These are phyloP conservation scores for Hymenoscyphus fructigenus DNA, from an alignment of 2,329 filamentous ascomycete genomes.

Conservation along the genomic window DNA sequence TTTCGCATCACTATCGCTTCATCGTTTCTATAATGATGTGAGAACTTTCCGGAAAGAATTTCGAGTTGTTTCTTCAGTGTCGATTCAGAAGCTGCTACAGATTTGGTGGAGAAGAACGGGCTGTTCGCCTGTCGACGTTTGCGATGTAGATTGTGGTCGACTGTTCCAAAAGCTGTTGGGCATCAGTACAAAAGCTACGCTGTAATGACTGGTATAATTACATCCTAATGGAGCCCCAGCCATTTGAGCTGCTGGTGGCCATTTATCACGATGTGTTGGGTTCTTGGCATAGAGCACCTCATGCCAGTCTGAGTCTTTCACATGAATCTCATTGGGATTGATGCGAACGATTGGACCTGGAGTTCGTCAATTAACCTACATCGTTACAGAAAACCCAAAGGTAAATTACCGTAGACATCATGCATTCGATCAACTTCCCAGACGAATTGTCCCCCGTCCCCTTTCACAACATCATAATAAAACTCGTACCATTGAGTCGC, in stretches of 20 bases:
- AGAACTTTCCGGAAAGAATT: conserved; percentile 23
- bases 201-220: neutral
- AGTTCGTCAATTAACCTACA: neutral
- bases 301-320: conserved; percentile 14
- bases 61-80: conserved; percentile 23
- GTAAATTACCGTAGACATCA: conserved; percentile 27
- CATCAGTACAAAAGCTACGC: neutral
- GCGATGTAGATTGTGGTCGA: conserved; percentile 28
- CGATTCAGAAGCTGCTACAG: conserved; percentile 21
- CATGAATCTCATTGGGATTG: conserved; percentile 15
- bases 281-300: conserved; percentile 17
- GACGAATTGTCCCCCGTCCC: conserved; percentile 15
- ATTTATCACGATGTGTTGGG: conserved; percentile 16
- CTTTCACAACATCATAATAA: conserved; percentile 27
- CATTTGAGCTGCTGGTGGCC: conserved; percentile 18
- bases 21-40: conserved; percentile 19
- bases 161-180: conserved; percentile 19
- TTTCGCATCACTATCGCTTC: conserved; percentile 20
- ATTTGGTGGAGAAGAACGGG: conserved; percentile 29
- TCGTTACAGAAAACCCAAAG: neutral
- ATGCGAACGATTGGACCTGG: conserved; percentile 15
- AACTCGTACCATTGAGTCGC: conserved; percentile 30
- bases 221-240: conserved; percentile 14
- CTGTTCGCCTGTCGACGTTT: conserved; percentile 25
- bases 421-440: conserved; percentile 29